Base-by-base conservation (phyloP, 1,284 basidiomycete species). In the Puccinia hordei region DNA sequence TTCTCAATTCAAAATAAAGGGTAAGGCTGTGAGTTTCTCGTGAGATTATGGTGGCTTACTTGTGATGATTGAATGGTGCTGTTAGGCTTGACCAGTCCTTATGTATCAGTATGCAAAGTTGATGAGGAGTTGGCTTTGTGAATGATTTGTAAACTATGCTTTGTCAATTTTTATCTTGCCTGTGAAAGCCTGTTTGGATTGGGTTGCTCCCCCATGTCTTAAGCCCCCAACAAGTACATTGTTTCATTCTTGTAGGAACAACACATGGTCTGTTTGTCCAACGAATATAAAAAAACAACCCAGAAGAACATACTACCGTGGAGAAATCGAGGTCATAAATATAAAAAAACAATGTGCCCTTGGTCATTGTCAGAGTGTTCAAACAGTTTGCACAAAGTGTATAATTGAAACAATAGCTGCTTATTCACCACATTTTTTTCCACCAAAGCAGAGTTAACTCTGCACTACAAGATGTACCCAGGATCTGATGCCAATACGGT, bases 31-130 rank as follows among this genome's bases (percentile, higher is more conserved):
- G 10, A 8, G 41, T 44, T 38, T 33, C 19, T 4, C 33, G 24
- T 41, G 27, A 6, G 30, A 24, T 24, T 17, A 69, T 19, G 27
- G 44, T n/a, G 8, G 68, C 24, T 53, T 24, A 61, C 27, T 19
- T 35, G 8, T 2, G 27, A 27, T n/a, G 27, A 51, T 41, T 61
- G 38, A 4, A 19, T 22, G 17, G 46, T 38, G 22, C 27, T 63
- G 30, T 44, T 53, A 76, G 73, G 73, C 6, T 24, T 63, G 22
- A 12, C 57, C 6, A 76, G 73, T 53, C 59, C 57, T 22, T 76
- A 76, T 38, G 44, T 76, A 46, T 76, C 59, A 46, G 59, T 63
- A 12, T 76, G 73, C 46, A 51, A 76, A 38, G 63, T 76, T 46
- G 61, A 66, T 49, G 73, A 65, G 19, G 59, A 61, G 6, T 73